These are phyloP conservation scores for Neonectria magnoliae DNA, from an alignment of 2,329 filamentous ascomycete genomes.

Conservation along the genomic window DNA sequence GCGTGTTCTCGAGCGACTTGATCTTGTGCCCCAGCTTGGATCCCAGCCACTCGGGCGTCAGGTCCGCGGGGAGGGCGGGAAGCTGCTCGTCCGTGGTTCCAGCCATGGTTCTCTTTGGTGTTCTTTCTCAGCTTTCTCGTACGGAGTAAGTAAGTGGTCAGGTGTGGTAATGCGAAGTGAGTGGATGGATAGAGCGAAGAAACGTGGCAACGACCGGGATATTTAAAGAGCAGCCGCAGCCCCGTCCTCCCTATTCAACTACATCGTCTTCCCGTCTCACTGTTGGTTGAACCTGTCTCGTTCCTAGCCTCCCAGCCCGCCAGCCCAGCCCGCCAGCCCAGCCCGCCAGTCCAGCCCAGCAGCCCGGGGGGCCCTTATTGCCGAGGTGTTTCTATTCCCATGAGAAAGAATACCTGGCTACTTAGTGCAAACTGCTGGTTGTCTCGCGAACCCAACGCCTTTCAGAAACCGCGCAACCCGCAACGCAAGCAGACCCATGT, in stretches of 20 bases:
- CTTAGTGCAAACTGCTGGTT: not conserved
- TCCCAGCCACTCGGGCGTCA: conserved; percentile 40
- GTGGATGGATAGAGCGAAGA: not conserved
- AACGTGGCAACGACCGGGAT: conserved; percentile 4
- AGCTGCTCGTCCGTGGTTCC: conserved; percentile 19
- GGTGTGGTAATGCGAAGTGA: not conserved
- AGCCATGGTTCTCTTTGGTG: conserved; percentile 18
- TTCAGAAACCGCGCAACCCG: too few relatives aligned
- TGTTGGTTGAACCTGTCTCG: not conserved
- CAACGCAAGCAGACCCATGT: too few relatives aligned
- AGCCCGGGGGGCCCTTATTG: too few relatives aligned
- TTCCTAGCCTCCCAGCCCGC: not conserved
- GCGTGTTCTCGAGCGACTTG: conserved; percentile 37
- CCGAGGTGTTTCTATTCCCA: not conserved
- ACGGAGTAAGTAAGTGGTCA: too few relatives aligned
- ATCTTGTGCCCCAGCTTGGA: conserved; percentile 33
- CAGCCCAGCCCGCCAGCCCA: not conserved
- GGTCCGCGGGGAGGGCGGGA: conserved; percentile 33
- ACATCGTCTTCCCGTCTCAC: not conserved
- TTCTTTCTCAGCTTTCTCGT: conserved; percentile 1
- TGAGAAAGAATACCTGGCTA: not conserved
- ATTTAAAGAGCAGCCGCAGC: not conserved
- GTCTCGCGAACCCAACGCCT: not conserved
- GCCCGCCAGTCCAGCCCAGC: not conserved
- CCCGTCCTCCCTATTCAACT: not conserved